phyloP scores from a whole-genome alignment of 2,329 filamentous ascomycete species.

The Trichoderma asperellum region DNA sequence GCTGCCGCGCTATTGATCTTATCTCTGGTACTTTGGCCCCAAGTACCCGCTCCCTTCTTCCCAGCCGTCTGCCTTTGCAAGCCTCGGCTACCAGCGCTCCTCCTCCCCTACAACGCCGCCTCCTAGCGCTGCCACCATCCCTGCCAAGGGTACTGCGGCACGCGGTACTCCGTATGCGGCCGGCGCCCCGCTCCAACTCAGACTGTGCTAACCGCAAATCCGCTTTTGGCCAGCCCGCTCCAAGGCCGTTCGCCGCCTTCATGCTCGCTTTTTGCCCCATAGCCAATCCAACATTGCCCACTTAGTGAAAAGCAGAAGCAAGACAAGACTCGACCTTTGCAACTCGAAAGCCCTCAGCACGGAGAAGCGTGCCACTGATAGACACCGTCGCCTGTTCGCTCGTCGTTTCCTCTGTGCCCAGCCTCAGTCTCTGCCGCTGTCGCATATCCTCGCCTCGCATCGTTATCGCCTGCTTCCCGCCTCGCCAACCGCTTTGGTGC shows the following conservation, averaged over 20 bases:
- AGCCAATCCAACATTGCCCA: conserved; percentile 25
- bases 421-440: not conserved
- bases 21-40: conserved; percentile 8
- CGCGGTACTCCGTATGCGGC: conserved; percentile 20
- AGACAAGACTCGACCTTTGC: not conserved
- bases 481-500: not conserved
- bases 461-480: not conserved
- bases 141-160: conserved; percentile 4
- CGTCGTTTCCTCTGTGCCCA: not conserved
- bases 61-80: not conserved
- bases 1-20: conserved; percentile 7
- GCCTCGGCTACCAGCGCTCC: not conserved
- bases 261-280: conserved; percentile 10
- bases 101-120: not conserved
- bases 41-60: conserved; percentile 1
- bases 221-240: conserved; percentile 20
- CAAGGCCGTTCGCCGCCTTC: conserved; percentile 13
- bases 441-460: not conserved
- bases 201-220: conserved; percentile 13
- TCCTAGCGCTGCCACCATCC: not conserved
- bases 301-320: not conserved
- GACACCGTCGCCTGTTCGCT: not conserved
- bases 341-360: not conserved
- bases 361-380: not conserved
- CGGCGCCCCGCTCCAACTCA: conserved; percentile 12